Base-by-base conservation (phyloP, 2,329 filamentous ascomycete genomes). In the Cephalotrichum gorgonifer region DNA sequence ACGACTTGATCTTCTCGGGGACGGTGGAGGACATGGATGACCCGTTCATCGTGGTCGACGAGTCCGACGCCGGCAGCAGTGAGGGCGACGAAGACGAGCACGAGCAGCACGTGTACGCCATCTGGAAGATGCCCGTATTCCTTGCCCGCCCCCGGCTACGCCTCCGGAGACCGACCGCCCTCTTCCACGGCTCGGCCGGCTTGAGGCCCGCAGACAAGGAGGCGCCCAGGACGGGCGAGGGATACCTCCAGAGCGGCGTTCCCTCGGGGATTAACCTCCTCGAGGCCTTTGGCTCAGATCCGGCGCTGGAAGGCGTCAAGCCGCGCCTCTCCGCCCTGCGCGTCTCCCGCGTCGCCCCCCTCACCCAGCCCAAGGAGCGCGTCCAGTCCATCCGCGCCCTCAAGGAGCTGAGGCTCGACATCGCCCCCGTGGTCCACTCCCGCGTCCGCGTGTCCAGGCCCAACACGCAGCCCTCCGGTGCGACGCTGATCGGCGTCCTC, bases 221-320 rank as follows among this genome's bases (percentile, higher is more conserved):
- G 30, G 28, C 27, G n/a, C 44, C 27, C 22, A 44, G 38, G 17
- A 49, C 42, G 33, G 63, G 66, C 9, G 72, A 78, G 51, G 81
- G 85, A 47, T 88, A 88, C 58, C 72, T 91, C 28, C 76, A 78
- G 31, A 87, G 83, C 58, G 78, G 81, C 50, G 66, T 82, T 25
- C 81, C 86, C 0, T 76, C 82, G 6, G 82, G 85, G 2, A 71
- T 87, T 53, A 93, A 91, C 61, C 70, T 91, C n/a, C 76, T 93
- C 14, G 83, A 86, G 59, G 76, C 86, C 3, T 86, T 91, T 52
- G 73, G 75, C 47, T 72, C 71, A 53, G 86, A 89, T 58, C 77
- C 81, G 22, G 75, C 74, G 25, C 69, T 88, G 17, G 70, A 68
- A 15, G 79, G 81, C 31, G 67, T 79, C 25, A 73, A 74, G 55